Percentiles rank a stretch among this genome's conserved stretches.
Conservation (phyloP, 169 alveolate species). For the Cryptosporidium sp. region DNA sequence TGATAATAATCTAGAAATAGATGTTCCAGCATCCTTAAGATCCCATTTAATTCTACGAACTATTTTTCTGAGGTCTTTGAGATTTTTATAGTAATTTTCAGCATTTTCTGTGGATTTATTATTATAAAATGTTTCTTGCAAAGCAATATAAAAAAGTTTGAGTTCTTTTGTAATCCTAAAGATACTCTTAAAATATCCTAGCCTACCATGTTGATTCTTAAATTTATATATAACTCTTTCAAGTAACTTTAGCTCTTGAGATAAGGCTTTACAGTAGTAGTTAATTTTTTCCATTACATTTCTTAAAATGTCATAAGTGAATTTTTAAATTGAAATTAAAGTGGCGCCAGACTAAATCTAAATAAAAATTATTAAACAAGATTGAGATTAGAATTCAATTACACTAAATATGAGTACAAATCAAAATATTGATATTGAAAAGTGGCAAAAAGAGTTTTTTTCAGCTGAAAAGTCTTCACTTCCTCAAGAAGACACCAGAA, state of each 20-base stretch:
- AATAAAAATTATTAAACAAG: background rate
- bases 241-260: conserved; percentile 32
- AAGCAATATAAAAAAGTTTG: conserved; percentile 33
- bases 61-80: conserved; percentile 32
- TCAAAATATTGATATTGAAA: conserved; percentile 28
- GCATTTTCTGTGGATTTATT: conserved; percentile 9
- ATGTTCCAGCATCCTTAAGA: conserved; percentile 47
- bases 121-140: conserved; percentile 28
- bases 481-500: background rate
- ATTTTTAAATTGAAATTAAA: background rate
- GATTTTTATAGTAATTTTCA: conserved; percentile 22
- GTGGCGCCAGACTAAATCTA: conserved; percentile 18
- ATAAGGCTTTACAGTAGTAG: background rate
- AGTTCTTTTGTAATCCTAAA: conserved; percentile 42
- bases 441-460: conserved; percentile 54
- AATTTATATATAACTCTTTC: conserved; percentile 46
- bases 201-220: conserved; percentile 73
- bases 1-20: conserved; percentile 56
- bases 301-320: background rate
- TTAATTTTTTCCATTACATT: conserved; percentile 22
- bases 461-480: background rate
- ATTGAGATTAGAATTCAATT: background rate
- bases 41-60: conserved; percentile 63
- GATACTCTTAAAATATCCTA: conserved; percentile 35
- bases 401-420: background rate